Evolutionary conservation across 352 stramenopile species (phyloP), one percentile per base, ranked within the genome.

Genomic region (Peronospora destructor): DNA sequence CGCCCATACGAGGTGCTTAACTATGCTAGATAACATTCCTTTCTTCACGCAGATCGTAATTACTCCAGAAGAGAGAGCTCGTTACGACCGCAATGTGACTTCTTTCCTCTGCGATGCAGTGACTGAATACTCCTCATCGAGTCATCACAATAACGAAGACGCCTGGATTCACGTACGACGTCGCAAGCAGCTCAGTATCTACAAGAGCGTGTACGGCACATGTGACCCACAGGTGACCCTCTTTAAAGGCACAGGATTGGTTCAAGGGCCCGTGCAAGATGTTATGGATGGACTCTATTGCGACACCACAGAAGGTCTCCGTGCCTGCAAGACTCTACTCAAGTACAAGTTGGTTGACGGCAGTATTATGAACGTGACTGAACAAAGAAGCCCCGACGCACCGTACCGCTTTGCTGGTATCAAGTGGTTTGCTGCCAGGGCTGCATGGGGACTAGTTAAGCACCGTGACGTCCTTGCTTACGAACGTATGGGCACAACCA

Each of bases 401-500:
- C 68, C 68, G 33, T 74, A 66, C 44, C 61, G 58, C 1, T 77
- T 77, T n/a, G 61, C 68, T 5, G 68, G 68, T 29, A 74, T 74
- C 55, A 74, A 74, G 49, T 77, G 68, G 68, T 72, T 71, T 17
- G 59, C 68, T 1, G 52, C 51, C 10, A 73, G 69, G 29, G 61
- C 55, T 29, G 61, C 61, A 12, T 74, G 64, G 61, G 68, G 68
- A 13, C 35, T 77, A 12, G 54, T 56, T 7, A 69, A 72, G 38
- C 53, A 73, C 40, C 64, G 62, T 19, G 68, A 77, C 32, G 54
- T 74, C 26, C 56, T 77, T 13, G 61, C 64, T 21, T 77, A 74
- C 35, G 68, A 77, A 36, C 66, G 72, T 10, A 84, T 80, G 69
- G 72, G 72, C 1, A 75, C 61, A 29, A 78, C 66, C 41, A 66